Conservation (phyloP, 352 stramenopile genomes). For the Phytophthora cryptogea region DNA sequence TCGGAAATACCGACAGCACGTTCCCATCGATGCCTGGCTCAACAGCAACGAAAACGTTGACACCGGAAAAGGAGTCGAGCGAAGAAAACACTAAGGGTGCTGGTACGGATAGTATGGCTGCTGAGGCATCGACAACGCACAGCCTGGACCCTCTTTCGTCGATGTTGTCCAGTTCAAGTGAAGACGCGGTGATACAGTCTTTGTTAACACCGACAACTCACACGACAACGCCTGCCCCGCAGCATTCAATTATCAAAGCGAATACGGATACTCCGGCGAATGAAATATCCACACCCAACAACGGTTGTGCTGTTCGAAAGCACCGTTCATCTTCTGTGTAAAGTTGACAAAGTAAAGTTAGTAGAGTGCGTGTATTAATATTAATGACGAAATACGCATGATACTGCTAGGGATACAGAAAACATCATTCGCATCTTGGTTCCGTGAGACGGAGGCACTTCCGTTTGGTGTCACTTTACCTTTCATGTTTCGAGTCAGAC, state of each 20-base stretch:
- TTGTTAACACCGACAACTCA: not conserved
- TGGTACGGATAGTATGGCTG: not conserved
- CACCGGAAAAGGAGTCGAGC: constrained; percentile 3
- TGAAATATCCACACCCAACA: not conserved
- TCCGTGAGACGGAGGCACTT: no score
- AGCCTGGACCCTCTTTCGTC: not conserved
- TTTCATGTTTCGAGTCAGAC: no score
- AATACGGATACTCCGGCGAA: not conserved
- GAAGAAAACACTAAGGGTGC: constrained; percentile 6
- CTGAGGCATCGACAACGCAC: not conserved
- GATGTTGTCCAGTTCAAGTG: not conserved
- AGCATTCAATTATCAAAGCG: not conserved
- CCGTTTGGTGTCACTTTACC: no score
- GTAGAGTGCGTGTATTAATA: no score
- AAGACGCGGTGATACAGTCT: not conserved
- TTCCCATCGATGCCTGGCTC: not conserved
- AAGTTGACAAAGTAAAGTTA: no score
- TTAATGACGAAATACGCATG: no score
- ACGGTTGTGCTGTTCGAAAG: constrained; percentile 8
- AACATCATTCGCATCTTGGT: no score
- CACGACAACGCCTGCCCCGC: not conserved
- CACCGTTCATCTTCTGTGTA: not conserved
- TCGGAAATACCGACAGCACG: constrained; percentile 8
- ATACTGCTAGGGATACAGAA: no score
- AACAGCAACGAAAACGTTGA: not conserved